These are phyloP conservation scores for Boletus pseudo-olivaceus DNA, from an alignment of 768 basidiomycete species.

Conservation along the genomic window DNA sequence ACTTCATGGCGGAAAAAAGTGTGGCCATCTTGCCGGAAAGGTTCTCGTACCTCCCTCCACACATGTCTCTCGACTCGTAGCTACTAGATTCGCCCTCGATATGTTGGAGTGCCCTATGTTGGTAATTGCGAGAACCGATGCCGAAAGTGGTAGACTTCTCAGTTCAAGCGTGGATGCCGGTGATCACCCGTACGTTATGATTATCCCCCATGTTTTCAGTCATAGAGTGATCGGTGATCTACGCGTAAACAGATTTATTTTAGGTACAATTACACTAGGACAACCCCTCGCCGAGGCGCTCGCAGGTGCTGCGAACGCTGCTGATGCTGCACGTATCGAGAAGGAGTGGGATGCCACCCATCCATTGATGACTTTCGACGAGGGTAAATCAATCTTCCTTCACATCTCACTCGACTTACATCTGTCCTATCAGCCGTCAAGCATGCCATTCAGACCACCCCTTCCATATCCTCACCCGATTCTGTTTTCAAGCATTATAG, in stretches of 20 bases:
- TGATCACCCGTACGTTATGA: conserved; percentile 59
- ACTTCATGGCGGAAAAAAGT: conserved; percentile 93
- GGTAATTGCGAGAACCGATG: conserved; percentile 88
- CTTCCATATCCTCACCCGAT: conserved; percentile 30
- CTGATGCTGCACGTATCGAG: conserved; percentile 73
- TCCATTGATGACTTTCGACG: conserved; percentile 76
- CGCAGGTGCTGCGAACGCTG: conserved; percentile 59
- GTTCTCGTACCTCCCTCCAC: conserved; percentile 89
- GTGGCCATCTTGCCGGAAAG: conserved; percentile 88
- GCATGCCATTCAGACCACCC: conserved; percentile 14
- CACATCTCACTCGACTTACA: conserved; percentile 29
- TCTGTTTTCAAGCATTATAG: conserved; percentile 58
- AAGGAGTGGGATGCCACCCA: conserved; percentile 67
- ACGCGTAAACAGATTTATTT: conserved; percentile 48
- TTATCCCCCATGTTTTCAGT: conserved; percentile 7
- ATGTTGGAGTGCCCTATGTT: conserved; percentile 85
- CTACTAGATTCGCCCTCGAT: conserved; percentile 88
- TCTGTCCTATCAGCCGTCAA: conserved; percentile 20
- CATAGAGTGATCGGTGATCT: conserved; percentile 7
- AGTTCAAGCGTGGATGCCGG: conserved; percentile 77
- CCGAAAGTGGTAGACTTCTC: conserved; percentile 81
- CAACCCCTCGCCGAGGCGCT: conserved; percentile 65
- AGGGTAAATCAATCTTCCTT: conserved; percentile 60
- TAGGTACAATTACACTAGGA: conserved; percentile 53
- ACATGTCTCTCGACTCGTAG: conserved; percentile 79